Evolutionary conservation across 169 alveolate genomes (phyloP), one percentile per base, ranked within the genome.

Genomic region (Cryptosporidium baileyi): DNA sequence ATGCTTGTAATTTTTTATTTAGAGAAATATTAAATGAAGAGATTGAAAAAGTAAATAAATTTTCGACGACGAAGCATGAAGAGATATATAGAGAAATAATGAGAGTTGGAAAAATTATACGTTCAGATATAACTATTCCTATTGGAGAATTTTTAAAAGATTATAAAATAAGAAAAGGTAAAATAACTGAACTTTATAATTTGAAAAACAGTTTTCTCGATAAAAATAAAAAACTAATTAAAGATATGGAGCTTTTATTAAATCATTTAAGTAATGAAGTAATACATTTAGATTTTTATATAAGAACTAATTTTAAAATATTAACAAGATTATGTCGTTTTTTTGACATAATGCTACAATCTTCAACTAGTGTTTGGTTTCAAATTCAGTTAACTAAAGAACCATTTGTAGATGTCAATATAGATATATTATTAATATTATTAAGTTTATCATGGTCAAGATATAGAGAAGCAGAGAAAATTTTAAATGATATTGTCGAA

Each of bases 281-380:
- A 41, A 67, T 89, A 22, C 91, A 89, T 59, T 62, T 89, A 28
- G 92, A 89, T 59, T 89, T 81, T 60, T 89, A 82, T 65, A 82
- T 81, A n/a, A 82, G 89, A 4, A 80, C 88, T 36, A 89, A 89
- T 60, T 60, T 82, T 65, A 89, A 81, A 61, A 79, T 82, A 28
- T 43, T 89, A 43, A 67, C 80, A 82, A 82, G 88, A 51, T 40
- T 89, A 24, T 82, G 90, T 13, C 81, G 88, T 44, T 80, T 80
- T 80, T 89, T 82, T 67, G 92, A 89, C 59, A 67, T 80, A 24
- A 62, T 89, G 57, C 61, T 89, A 89, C 67, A 63, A 47, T 82
- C 88, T 57, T 82, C 92, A 22, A 79, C 89, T 11, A 89, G 89
- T 22, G 91, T 88, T 28, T 92, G 95, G 95, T 82, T 90, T 30